Conservation (phyloP, 768 basidiomycete species). For the Boletellus sp. region DNA sequence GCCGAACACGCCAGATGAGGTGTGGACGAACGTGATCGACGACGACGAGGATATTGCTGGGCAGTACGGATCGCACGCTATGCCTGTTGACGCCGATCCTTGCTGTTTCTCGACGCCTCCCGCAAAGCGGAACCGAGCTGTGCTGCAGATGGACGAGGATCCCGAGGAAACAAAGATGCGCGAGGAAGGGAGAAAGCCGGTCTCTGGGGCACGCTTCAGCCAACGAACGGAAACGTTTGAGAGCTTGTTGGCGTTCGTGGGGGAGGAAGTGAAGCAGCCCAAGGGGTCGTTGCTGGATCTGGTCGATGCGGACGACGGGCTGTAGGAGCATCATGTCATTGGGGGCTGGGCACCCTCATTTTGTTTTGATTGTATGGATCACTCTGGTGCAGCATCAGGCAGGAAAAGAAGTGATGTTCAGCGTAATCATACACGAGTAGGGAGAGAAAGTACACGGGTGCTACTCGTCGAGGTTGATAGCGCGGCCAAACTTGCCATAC, state of each 20-base stretch:
- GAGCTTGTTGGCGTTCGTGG: slow-evolving; percentile 57
- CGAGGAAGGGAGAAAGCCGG: slow-evolving; percentile 28
- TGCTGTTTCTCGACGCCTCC: slow-evolving; percentile 1
- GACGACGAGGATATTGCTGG: slow-evolving; percentile 23
- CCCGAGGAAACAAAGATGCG: slow-evolving; percentile 20
- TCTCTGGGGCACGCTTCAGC: slow-evolving; percentile 49
- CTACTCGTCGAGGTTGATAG: slow-evolving; percentile 88
- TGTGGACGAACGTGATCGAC: slow-evolving; percentile 41
- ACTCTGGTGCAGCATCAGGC: no score
- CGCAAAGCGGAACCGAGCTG: slow-evolving; percentile 19
- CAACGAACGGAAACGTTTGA: slow-evolving; percentile 74
- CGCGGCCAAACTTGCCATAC: slow-evolving; percentile 89
- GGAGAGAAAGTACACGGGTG: neutral
- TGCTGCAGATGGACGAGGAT: slow-evolving; percentile 29
- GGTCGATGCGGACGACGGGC: slow-evolving; percentile 40
- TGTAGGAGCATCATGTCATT: slow-evolving; percentile 9
- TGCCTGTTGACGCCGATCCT: neutral
- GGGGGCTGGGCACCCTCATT: no score
- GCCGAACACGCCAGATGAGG: slow-evolving; percentile 40
- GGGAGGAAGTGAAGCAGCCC: slow-evolving; percentile 65
- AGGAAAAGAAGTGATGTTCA: no score
- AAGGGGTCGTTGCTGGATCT: slow-evolving; percentile 58
- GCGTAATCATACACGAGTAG: neutral
- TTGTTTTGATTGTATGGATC: no score
- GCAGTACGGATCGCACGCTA: neutral